Percentiles rank a stretch among this genome's conserved stretches.
Evolutionary conservation across 768 basidiomycete species (phyloP).

Genomic region (Suillus hirtellus): DNA sequence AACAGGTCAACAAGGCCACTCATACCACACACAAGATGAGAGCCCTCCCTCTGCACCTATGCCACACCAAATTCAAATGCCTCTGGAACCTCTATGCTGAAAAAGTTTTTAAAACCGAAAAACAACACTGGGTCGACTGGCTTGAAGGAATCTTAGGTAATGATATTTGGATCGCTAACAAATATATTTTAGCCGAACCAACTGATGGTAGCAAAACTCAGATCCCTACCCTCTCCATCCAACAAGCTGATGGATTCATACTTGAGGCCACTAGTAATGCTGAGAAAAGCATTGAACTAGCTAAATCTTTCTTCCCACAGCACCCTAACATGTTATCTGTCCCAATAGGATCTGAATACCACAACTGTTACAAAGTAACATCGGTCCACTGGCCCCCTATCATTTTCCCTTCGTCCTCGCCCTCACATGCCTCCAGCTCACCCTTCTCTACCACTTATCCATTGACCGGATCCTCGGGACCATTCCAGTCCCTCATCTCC

Average conservation of each 20-base stretch:
- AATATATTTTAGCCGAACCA: fast-evolving
- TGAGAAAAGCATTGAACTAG: neutral
- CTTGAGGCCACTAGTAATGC: neutral
- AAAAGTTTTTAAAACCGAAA: neutral
- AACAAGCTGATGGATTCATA: fast-evolving
- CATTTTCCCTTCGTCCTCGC: too few species aligned
- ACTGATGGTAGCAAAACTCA: neutral
- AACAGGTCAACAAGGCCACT: neutral
- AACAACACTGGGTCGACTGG: conserved; percentile 23
- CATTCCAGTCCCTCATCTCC: too few species aligned
- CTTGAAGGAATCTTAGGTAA: conserved; percentile 11
- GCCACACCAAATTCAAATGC: neutral
- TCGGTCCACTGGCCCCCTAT: too few species aligned
- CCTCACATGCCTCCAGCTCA: too few species aligned
- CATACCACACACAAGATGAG: neutral
- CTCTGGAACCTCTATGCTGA: neutral
- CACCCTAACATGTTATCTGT: fast-evolving
- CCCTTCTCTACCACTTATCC: too few species aligned
- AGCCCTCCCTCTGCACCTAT: neutral
- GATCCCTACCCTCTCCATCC: neutral
- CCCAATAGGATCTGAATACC: neutral
- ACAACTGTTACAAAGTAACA: too few species aligned
- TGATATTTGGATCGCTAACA: neutral
- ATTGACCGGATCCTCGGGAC: too few species aligned
- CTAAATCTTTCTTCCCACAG: neutral